Conservation (phyloP, 495 filamentous ascomycete species). For the Penicillium coffeae region DNA sequence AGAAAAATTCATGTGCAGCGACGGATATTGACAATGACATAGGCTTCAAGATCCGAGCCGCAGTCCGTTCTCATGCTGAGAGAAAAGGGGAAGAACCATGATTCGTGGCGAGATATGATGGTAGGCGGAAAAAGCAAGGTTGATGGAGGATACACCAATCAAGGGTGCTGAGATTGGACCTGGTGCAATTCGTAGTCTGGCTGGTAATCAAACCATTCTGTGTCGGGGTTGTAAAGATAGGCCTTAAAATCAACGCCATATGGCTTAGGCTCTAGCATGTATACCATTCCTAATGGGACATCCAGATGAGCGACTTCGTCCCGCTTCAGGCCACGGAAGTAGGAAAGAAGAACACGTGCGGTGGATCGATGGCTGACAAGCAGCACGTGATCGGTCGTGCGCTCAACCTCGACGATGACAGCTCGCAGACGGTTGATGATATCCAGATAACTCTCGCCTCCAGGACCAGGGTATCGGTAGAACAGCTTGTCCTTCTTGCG, state of each 20-base stretch:
- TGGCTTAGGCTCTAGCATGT: conserved; percentile 92
- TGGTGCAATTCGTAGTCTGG: conserved; percentile 69
- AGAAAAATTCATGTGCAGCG: background rate
- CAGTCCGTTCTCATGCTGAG: background rate
- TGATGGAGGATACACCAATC: no score
- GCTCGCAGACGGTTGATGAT: conserved; percentile 93
- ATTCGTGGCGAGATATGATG: no score
- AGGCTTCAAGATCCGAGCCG: background rate
- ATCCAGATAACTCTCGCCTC: conserved; percentile 93
- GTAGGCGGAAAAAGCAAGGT: no score
- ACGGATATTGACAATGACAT: background rate
- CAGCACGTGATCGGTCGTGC: conserved; percentile 91
- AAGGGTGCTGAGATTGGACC: conserved; percentile 30
- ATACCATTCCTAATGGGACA: conserved; percentile 86
- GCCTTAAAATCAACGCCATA: conserved; percentile 97
- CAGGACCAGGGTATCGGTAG: conserved; percentile 92
- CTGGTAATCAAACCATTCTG: conserved; percentile 75
- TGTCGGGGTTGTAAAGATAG: conserved; percentile 75
- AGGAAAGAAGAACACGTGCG: conserved; percentile 86
- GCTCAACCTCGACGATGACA: conserved; percentile 94
- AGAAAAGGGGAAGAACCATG: background rate
- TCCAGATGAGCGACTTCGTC: conserved; percentile 91
- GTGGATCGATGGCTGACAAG: conserved; percentile 88
- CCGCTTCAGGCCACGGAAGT: conserved; percentile 86
- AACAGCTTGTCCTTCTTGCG: conserved; percentile 79